phyloP scores from a whole-genome alignment of 805 yeast species.

The Tetrapisispora nanseiensis region DNA sequence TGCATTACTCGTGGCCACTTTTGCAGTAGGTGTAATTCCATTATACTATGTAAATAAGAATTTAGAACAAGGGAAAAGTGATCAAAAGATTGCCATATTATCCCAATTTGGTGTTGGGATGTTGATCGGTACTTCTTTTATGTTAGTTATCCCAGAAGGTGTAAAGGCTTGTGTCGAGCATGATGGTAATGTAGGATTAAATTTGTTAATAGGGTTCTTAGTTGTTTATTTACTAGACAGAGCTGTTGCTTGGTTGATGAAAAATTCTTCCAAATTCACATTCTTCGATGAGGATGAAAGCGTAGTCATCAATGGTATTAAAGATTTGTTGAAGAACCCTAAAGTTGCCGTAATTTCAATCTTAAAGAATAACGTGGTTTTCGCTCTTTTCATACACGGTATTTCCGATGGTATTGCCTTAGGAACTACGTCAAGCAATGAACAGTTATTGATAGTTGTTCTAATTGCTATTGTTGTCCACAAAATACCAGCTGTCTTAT shows the following conservation, averaged over 20 bases:
- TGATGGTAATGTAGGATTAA: conserved; percentile 35
- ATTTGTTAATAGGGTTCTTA: conserved; percentile 41
- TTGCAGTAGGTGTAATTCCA: conserved; percentile 25
- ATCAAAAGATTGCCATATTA: conserved; percentile 24
- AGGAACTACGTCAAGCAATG: conserved; percentile 41
- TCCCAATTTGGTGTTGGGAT: conserved; percentile 49
- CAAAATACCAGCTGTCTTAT: conserved; percentile 56
- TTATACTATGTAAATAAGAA: conserved; percentile 10
- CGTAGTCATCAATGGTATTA: conserved; percentile 8
- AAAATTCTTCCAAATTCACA: neutral
- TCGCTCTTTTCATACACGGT: conserved; percentile 52
- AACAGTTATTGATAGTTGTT: conserved; percentile 33
- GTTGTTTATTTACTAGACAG: conserved; percentile 40
- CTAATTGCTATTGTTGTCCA: conserved; percentile 51
- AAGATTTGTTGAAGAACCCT: conserved; percentile 16
- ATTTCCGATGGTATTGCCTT: conserved; percentile 55
- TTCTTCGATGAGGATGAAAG: neutral
- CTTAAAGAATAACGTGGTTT: conserved; percentile 38
- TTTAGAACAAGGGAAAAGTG: neutral
- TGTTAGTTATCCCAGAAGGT: conserved; percentile 52
- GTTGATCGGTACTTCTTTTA: conserved; percentile 44
- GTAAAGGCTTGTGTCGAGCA: conserved; percentile 31
- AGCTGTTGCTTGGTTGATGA: conserved; percentile 14
- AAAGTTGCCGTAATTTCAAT: conserved; percentile 24
- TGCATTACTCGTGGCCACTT: conserved; percentile 18